Evolutionary conservation across 805 yeast species (phyloP).

Genomic region (Peterozyma xylosa): DNA sequence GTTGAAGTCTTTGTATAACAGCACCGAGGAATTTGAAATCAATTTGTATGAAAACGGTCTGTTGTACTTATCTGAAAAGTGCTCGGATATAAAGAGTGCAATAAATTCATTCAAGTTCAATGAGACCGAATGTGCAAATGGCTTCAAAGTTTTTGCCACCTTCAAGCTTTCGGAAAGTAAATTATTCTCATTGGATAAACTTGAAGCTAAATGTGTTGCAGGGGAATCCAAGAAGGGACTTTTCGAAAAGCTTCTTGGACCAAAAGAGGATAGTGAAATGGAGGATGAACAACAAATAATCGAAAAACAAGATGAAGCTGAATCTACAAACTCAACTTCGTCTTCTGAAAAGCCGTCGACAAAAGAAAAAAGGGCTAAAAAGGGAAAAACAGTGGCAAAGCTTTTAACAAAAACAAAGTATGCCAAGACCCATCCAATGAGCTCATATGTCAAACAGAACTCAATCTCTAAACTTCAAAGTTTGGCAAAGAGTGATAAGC

Average conservation of each 20-base stretch:
- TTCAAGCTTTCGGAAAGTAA: slow-evolving; percentile 42
- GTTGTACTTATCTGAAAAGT: slow-evolving; percentile 19
- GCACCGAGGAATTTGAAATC: slow-evolving; percentile 10
- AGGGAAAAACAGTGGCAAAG: slow-evolving; percentile 15
- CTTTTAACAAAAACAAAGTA: slow-evolving; percentile 22
- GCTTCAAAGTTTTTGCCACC: slow-evolving; percentile 29
- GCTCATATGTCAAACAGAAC: slow-evolving; percentile 35
- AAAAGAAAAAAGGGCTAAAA: slow-evolving; percentile 8
- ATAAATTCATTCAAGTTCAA: slow-evolving; percentile 24
- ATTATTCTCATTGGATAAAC: slow-evolving; percentile 35
- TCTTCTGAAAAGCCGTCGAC: slow-evolving; percentile 12
- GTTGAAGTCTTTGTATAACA: slow-evolving; percentile 23
- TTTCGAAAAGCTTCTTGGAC: slow-evolving; percentile 7
- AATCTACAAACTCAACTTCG: slow-evolving; percentile 4
- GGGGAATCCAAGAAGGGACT: slow-evolving; percentile 8
- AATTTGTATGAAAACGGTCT: slow-evolving; percentile 31
- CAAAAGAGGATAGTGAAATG: slow-evolving; percentile 7
- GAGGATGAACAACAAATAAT: slow-evolving; percentile 9
- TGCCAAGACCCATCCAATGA: slow-evolving; percentile 39
- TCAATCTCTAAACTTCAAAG: slow-evolving; percentile 40
- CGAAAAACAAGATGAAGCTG: slow-evolving; percentile 7
- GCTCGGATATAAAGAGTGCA: slow-evolving; percentile 6
- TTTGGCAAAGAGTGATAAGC: slow-evolving; percentile 48
- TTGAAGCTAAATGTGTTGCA: slow-evolving; percentile 36
- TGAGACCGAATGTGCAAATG: slow-evolving; percentile 28